Percentiles rank a stretch among this genome's conserved stretches.
phyloP scores from a whole-genome alignment of 345 rosid genomes.

The Corymbia maculata region DNA sequence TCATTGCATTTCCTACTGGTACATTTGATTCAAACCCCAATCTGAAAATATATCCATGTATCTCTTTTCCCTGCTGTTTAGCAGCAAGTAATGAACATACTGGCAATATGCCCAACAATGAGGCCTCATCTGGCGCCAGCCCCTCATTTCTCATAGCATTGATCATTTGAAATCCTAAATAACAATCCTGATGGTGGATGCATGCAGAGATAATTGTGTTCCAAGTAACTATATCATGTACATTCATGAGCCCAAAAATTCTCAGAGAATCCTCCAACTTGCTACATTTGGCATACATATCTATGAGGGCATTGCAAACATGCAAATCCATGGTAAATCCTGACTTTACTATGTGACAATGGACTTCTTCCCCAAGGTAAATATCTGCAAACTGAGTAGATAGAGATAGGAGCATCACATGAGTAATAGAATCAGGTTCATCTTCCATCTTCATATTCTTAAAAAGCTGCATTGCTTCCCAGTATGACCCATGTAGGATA shows the following conservation, averaged over 20 bases:
- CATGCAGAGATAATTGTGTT: slow-evolving; percentile 50
- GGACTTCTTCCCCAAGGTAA: slow-evolving; percentile 32
- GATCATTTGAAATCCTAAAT: slow-evolving; percentile 32
- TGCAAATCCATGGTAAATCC: slow-evolving; percentile 29
- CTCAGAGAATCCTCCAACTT: slow-evolving; percentile 22
- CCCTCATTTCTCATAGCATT: slow-evolving; percentile 28
- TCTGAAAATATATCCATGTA: slow-evolving; percentile 43
- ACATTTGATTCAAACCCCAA: slow-evolving; percentile 37
- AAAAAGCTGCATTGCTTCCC: slow-evolving; percentile 39
- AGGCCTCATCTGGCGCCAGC: slow-evolving; percentile 31
- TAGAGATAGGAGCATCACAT: slow-evolving; percentile 30
- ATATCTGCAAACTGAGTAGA: slow-evolving; percentile 22
- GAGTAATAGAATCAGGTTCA: slow-evolving; percentile 43
- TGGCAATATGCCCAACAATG: slow-evolving; percentile 45
- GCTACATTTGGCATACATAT: slow-evolving; percentile 54
- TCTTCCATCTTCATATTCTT: slow-evolving; percentile 23
- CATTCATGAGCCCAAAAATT: slow-evolving; percentile 33
- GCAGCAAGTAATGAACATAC: slow-evolving; percentile 47
- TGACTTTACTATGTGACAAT: slow-evolving; percentile 31
- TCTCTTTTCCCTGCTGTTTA: slow-evolving; percentile 53
- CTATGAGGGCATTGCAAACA: slow-evolving; percentile 45
- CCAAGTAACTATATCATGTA: slow-evolving; percentile 49
- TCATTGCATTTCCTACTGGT: slow-evolving; percentile 46
- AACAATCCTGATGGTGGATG: slow-evolving; percentile 36
- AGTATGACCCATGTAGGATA: slow-evolving; percentile 18